Evolutionary conservation across 1,139 yeast genomes (phyloP), one percentile per base, ranked within the genome.

Genomic region (Williopsis jadinii): DNA sequence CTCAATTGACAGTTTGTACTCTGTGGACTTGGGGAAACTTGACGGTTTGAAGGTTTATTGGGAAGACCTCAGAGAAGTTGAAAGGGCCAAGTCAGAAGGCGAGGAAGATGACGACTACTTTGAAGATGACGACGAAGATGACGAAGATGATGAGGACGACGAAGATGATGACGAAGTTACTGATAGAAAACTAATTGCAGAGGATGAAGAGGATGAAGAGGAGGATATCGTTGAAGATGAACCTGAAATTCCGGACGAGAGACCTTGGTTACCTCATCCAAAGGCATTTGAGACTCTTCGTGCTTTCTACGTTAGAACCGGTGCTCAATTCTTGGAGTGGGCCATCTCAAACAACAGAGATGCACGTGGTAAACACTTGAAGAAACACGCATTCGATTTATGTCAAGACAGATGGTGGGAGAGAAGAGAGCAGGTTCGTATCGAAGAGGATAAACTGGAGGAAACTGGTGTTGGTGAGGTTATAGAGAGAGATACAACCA

Each of bases 331-430:
- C 64, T 72, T 90, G 54, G 88, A 87, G 59, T 92, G 97, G 97
- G 88, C 95, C 2, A 84, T 84, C 50, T 81, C 94, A 3, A 82
- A 84, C 54, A 81, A 85, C 52, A 73, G 85, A 53, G 92, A 85
- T 44, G 81, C 87, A n/a, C 77, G 95, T 54, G 97, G 96, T 42
- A 92, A 92, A 61, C 83, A 86, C 55, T 73, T 92, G 61, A 88
- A 90, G 66, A 82, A 84, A 46, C 84, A 85, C 34, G 84, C 97
- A 0, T 92, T 92, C 60, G 97, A 88, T 52, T 65, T 90, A 47
- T 84, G 95, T 61, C 95, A 90, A 63, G 94, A 83, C 50, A 77
- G 97, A 66, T 92, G 95, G 94, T 92, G 97, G 97, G 97, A 92
- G 60, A 83, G 97, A 67, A 80, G 97, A 66, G 97, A 92, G 58